These are phyloP conservation scores for Claviceps sorghi DNA, from an alignment of 2,329 filamentous ascomycete genomes.

Conservation along the genomic window DNA sequence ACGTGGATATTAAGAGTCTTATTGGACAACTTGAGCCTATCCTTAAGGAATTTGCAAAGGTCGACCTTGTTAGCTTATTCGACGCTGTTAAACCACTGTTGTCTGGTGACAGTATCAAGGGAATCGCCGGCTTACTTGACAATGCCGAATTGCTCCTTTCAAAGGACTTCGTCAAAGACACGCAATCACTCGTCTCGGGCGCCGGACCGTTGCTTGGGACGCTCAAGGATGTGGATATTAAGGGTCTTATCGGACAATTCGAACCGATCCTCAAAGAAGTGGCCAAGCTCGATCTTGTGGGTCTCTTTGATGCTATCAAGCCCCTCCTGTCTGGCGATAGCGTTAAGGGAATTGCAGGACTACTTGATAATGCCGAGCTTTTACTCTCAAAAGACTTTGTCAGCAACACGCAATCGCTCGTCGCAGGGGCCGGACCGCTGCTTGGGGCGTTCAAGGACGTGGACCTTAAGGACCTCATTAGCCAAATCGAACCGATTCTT, in stretches of 20 bases:
- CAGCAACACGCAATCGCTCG: slow-evolving; percentile 15
- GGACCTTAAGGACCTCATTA: slow-evolving; percentile 9
- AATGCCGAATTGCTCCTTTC: slow-evolving; percentile 19
- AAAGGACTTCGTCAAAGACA: slow-evolving; percentile 17
- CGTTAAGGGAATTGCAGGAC: no score
- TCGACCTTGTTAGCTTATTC: slow-evolving; percentile 3
- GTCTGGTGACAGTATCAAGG: not conserved
- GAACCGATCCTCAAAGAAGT: slow-evolving; percentile 16
- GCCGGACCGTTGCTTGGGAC: slow-evolving; percentile 20
- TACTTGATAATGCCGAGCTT: slow-evolving; percentile 13
- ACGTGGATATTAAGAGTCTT: slow-evolving; percentile 12
- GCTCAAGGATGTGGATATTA: slow-evolving; percentile 17
- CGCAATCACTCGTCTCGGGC: slow-evolving; percentile 12
- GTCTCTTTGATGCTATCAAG: slow-evolving; percentile 4
- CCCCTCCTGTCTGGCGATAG: slow-evolving; percentile 6
- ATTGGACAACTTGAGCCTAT: slow-evolving; percentile 14
- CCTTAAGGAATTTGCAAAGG: slow-evolving; percentile 8
- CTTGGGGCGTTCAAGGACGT: slow-evolving; percentile 20
- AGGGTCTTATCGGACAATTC: slow-evolving; percentile 7
- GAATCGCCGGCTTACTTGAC: no score
- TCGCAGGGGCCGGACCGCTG: slow-evolving; percentile 15
- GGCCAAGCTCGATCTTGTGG: slow-evolving; percentile 2
- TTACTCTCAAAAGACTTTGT: slow-evolving; percentile 19
- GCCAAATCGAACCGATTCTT: slow-evolving; percentile 16
- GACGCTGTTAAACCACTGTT: slow-evolving; percentile 9